A percentile compares a stretch with the other conserved stretches of the same genome.
Evolutionary conservation across 805 yeast genomes (phyloP).

Genomic region (Teunomyces atbi): DNA sequence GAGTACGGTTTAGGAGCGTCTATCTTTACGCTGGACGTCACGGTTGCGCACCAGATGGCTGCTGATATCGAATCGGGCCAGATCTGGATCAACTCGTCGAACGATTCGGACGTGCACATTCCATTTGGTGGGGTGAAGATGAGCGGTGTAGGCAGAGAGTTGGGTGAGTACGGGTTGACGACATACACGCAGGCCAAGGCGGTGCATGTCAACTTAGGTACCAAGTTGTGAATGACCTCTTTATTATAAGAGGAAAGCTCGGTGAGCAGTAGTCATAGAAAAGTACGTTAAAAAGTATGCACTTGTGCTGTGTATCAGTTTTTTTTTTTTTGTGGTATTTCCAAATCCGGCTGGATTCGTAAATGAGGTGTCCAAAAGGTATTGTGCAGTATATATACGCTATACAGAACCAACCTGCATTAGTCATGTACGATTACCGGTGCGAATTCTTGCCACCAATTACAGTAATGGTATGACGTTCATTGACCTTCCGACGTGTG

Average conservation of each 20-base stretch:
- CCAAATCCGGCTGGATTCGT: too few species aligned
- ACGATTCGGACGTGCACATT: conserved; percentile 41
- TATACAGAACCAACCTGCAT: too few species aligned
- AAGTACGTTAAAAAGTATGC: too few species aligned
- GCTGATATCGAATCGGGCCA: conserved; percentile 45
- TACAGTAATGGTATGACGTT: too few species aligned
- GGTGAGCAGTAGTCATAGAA: too few species aligned
- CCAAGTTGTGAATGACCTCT: conserved; percentile 22
- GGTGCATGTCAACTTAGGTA: conserved; percentile 55
- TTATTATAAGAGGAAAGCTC: neutral
- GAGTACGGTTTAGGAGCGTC: conserved; percentile 82
- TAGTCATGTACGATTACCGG: too few species aligned
- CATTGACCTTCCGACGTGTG: conserved; percentile 12
- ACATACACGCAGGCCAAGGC: conserved; percentile 37
- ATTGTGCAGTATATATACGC: too few species aligned
- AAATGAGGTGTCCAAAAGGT: too few species aligned
- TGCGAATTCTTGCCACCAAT: too few species aligned
- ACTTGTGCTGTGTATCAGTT: too few species aligned
- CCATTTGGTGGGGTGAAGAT: conserved; percentile 40
- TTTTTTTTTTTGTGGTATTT: too few species aligned
- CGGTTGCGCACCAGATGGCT: conserved; percentile 64
- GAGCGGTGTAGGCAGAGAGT: conserved; percentile 43
- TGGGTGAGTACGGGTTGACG: conserved; percentile 37
- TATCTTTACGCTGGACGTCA: conserved; percentile 67
- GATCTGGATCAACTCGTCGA: conserved; percentile 48